phyloP scores from a whole-genome alignment of 768 basidiomycete genomes.

The Phaeotremella skinneri region DNA sequence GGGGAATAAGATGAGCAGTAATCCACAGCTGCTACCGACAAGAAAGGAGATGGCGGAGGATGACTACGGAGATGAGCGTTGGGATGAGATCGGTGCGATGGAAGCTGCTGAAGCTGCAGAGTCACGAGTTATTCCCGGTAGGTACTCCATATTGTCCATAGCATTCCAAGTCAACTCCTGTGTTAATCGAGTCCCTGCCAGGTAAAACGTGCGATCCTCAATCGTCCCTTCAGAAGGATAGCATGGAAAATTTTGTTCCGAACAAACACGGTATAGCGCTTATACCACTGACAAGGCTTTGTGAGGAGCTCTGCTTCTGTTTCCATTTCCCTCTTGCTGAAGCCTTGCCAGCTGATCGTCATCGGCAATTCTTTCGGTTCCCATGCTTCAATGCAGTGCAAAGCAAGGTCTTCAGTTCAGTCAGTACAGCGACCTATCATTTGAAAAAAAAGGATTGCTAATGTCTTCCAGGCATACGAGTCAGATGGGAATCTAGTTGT shows the following conservation, averaged over 20 bases:
- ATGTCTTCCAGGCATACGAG: slow-evolving; percentile 41
- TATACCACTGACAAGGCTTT: slow-evolving; percentile 70
- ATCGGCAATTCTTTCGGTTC: slow-evolving; percentile 79
- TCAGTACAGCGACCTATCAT: slow-evolving; percentile 51
- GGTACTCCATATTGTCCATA: too few relatives aligned
- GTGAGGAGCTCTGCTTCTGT: slow-evolving; percentile 54
- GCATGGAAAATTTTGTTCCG: slow-evolving; percentile 35
- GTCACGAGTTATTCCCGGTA: too few relatives aligned
- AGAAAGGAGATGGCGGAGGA: too few relatives aligned
- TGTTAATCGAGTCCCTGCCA: too few relatives aligned
- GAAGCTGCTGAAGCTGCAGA: slow-evolving; percentile 1
- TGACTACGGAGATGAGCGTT: background rate
- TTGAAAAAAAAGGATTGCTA: slow-evolving; percentile 53
- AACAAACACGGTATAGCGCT: slow-evolving; percentile 58
- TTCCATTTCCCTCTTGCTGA: slow-evolving; percentile 1
- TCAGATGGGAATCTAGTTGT: slow-evolving; percentile 52
- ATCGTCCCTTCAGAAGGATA: background rate
- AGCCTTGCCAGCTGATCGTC: slow-evolving; percentile 66
- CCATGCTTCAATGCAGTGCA: slow-evolving; percentile 90
- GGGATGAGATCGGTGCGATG: background rate
- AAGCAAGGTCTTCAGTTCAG: slow-evolving; percentile 73
- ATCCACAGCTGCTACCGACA: too few relatives aligned
- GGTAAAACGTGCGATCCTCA: too few relatives aligned
- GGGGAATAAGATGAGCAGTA: too few relatives aligned
- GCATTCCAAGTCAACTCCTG: too few relatives aligned